phyloP scores from a whole-genome alignment of 768 basidiomycete species.

The Lactifluus hygrophoroides region DNA sequence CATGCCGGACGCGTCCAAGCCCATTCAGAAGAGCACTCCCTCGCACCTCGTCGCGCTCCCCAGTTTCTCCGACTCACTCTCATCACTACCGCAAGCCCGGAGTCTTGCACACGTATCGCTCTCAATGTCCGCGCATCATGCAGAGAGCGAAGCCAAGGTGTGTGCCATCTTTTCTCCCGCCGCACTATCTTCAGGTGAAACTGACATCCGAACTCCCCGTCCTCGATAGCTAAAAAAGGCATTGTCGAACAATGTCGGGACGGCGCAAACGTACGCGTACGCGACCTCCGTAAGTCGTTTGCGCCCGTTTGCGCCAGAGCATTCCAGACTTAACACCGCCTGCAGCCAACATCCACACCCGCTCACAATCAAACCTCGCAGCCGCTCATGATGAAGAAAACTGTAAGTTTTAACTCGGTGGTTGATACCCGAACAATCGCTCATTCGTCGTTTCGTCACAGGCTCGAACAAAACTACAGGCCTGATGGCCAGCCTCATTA shows the following conservation, averaged over 20 bases:
- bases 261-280: conserved; percentile 29
- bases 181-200: background rate
- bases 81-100: conserved; percentile 62
- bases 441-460: background rate
- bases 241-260: conserved; percentile 35
- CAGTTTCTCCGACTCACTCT: conserved; percentile 60
- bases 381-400: conserved; percentile 30
- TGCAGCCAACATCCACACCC: conserved; percentile 22
- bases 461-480: conserved; percentile 23
- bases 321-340: background rate
- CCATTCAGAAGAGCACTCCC: conserved; percentile 26
- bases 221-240: conserved; percentile 51
- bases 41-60: conserved; percentile 62
- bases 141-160: conserved; percentile 73
- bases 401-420: conserved; percentile 19
- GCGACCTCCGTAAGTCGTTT: conserved; percentile 14
- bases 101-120: conserved; percentile 57
- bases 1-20: conserved; percentile 34
- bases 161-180: conserved; percentile 12
- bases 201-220: background rate
- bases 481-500: conserved; percentile 9
- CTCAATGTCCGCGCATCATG: conserved; percentile 53
- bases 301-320: conserved; percentile 4
- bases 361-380: conserved; percentile 22
- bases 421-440: background rate